A percentile compares a stretch with the other conserved stretches of the same genome.
These are phyloP conservation scores for Cyclotella choctawhatcheeana DNA, from an alignment of 108 stramenopile species.

Conservation along the genomic window DNA sequence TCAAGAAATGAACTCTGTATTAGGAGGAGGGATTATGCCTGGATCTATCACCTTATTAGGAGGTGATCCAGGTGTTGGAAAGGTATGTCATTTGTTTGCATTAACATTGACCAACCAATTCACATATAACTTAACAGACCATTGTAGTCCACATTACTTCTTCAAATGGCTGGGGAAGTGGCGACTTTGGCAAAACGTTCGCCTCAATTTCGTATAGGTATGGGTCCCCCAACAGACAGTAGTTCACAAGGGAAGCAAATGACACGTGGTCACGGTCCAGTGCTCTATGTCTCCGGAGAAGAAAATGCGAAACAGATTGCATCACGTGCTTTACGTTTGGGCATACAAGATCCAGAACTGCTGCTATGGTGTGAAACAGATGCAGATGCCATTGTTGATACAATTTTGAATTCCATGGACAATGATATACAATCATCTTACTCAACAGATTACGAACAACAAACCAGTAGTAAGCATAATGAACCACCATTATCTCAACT, in stretches of 20 bases:
- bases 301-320: constrained; percentile 94
- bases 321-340: constrained; percentile 77
- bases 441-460: constrained; percentile 1
- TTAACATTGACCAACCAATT: too few species aligned
- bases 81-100: constrained; percentile 1
- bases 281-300: constrained; percentile 94
- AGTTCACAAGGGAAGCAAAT: not conserved
- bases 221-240: constrained; percentile 62
- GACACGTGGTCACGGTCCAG: constrained; percentile 60
- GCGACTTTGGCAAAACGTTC: constrained; percentile 59
- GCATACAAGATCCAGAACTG: constrained; percentile 61
- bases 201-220: constrained; percentile 59
- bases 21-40: constrained; percentile 92
- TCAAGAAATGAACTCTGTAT: constrained; percentile 86
- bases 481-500: constrained; percentile 45
- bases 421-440: constrained; percentile 2
- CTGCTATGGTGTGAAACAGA: constrained; percentile 72
- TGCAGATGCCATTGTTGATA: constrained; percentile 67
- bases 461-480: constrained; percentile 7
- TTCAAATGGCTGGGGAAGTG: constrained; percentile 74
- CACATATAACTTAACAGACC: too few species aligned
- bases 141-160: constrained; percentile 74
- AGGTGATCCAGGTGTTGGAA: constrained; percentile 89
- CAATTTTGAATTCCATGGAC: constrained; percentile 51
- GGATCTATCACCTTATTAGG: constrained; percentile 90